Evolutionary conservation across 2,329 filamentous ascomycete genomes (phyloP).

Genomic region (Escovopsis sp.): DNA sequence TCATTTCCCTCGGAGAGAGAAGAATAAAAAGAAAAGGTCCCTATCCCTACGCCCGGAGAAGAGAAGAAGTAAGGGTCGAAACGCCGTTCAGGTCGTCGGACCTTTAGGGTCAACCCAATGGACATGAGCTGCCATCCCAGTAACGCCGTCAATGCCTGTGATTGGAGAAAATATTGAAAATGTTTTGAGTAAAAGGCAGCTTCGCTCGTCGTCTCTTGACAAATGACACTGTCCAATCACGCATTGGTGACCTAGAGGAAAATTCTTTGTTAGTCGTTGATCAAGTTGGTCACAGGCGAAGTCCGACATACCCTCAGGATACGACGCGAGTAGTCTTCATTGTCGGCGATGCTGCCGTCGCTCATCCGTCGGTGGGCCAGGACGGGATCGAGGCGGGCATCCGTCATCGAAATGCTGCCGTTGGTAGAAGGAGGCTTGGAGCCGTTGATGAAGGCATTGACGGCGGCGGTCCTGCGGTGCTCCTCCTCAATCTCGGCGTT

Average conservation of each 20-base stretch:
- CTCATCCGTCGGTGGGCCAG: slow-evolving; percentile 75
- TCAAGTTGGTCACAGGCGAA: not conserved
- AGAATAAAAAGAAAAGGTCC: slow-evolving; percentile 6
- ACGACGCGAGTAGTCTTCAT: slow-evolving; percentile 89
- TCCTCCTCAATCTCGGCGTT: slow-evolving; percentile 71
- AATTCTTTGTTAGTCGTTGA: slow-evolving; percentile 6
- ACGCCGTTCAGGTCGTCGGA: slow-evolving; percentile 23
- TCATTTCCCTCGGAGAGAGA: slow-evolving; percentile 6
- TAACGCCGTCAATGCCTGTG: slow-evolving; percentile 28
- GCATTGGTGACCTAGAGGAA: slow-evolving; percentile 45
- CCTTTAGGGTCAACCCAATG: slow-evolving; percentile 17
- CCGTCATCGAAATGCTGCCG: slow-evolving; percentile 55
- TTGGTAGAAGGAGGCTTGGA: slow-evolving; percentile 47
- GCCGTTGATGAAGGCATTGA: slow-evolving; percentile 58
- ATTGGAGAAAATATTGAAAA: slow-evolving; percentile 8
- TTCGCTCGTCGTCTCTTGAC: slow-evolving; percentile 7
- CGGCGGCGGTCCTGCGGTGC: slow-evolving; percentile 64
- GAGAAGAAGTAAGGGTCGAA: slow-evolving; percentile 13
- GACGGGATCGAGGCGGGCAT: slow-evolving; percentile 75
- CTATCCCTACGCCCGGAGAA: slow-evolving; percentile 21
- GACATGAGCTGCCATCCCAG: slow-evolving; percentile 23
- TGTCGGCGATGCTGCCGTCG: slow-evolving; percentile 91
- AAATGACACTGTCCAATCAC: slow-evolving; percentile 25
- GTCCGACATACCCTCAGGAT: slow-evolving; percentile 69
- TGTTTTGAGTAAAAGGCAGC: slow-evolving; percentile 5